A percentile compares a stretch with the other conserved stretches of the same genome.
phyloP scores from a whole-genome alignment of 345 rosid species.

The Eucalyptus melliodora region DNA sequence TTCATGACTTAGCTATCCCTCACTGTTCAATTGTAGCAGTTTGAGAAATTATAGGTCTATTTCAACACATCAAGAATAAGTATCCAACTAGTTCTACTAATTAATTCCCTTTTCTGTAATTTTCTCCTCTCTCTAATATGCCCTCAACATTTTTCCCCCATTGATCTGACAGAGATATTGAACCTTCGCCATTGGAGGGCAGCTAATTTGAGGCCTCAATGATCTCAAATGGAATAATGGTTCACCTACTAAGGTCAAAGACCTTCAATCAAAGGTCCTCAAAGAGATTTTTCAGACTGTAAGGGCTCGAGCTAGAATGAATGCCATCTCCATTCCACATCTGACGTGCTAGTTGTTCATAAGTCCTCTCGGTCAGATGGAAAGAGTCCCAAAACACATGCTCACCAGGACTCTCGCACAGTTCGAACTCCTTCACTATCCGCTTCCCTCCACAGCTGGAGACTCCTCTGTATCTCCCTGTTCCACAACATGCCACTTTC shows the following conservation, averaged over 20 bases:
- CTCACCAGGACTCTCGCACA: slow-evolving; percentile 48
- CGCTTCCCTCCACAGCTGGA: slow-evolving; percentile 80
- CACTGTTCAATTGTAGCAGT: background rate
- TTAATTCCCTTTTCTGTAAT: background rate
- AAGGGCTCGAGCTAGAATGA: slow-evolving; percentile 18
- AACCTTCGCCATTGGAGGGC: background rate
- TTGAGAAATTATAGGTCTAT: background rate
- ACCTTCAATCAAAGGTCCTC: background rate
- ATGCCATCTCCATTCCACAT: slow-evolving; percentile 48
- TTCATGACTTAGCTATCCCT: background rate
- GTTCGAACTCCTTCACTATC: slow-evolving; percentile 32
- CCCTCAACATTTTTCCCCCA: background rate
- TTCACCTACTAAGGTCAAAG: background rate
- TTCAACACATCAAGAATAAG: background rate
- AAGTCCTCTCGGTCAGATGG: slow-evolving; percentile 47
- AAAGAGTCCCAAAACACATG: slow-evolving; percentile 60
- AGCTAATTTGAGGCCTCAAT: background rate
- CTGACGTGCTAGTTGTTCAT: slow-evolving; percentile 38
- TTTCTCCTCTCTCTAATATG: background rate
- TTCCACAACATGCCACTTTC: slow-evolving; percentile 64
- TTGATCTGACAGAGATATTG: background rate
- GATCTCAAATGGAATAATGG: background rate
- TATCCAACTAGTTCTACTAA: background rate
- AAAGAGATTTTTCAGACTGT: slow-evolving; percentile 31
- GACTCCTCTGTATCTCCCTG: slow-evolving; percentile 50